Conservation (phyloP, 441 rosid species). For the Mallotus repandus region DNA sequence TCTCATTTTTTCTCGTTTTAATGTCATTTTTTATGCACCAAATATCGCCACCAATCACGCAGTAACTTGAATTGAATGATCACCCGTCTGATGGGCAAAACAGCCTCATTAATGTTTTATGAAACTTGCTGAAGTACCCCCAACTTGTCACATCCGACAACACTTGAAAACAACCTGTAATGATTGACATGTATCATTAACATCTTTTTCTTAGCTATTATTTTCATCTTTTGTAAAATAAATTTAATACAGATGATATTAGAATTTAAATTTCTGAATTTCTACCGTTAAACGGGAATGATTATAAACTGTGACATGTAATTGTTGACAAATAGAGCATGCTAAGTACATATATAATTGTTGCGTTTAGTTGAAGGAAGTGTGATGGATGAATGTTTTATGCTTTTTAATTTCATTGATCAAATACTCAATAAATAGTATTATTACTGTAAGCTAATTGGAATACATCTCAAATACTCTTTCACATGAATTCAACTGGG, state of each 20-base stretch:
- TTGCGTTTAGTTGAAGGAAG: conserved; percentile 23
- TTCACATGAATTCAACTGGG: not conserved
- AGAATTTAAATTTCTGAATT: no score
- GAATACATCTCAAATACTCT: conserved; percentile 15
- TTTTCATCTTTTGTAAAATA: no score
- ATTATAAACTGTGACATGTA: not conserved
- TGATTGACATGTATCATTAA: not conserved
- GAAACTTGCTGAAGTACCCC: not conserved
- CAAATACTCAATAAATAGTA: not conserved
- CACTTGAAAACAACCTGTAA: not conserved
- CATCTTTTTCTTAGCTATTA: no score
- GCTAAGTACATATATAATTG: conserved; percentile 8
- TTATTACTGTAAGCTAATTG: conserved; percentile 22
- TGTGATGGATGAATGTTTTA: not conserved
- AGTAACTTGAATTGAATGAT: not conserved
- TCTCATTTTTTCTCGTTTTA: conserved; percentile 3
- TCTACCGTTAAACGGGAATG: not conserved
- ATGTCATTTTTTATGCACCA: conserved; percentile 16
- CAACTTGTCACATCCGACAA: not conserved
- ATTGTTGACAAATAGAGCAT: not conserved
- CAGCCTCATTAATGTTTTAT: not conserved
- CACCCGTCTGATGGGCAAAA: not conserved
- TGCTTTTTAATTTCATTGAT: not conserved
- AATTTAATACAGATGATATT: no score
- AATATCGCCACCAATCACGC: conserved; percentile 48